A percentile compares a stretch with the other conserved stretches of the same genome.
phyloP scores from a whole-genome alignment of 768 basidiomycete genomes.

The Serendipita indica region DNA sequence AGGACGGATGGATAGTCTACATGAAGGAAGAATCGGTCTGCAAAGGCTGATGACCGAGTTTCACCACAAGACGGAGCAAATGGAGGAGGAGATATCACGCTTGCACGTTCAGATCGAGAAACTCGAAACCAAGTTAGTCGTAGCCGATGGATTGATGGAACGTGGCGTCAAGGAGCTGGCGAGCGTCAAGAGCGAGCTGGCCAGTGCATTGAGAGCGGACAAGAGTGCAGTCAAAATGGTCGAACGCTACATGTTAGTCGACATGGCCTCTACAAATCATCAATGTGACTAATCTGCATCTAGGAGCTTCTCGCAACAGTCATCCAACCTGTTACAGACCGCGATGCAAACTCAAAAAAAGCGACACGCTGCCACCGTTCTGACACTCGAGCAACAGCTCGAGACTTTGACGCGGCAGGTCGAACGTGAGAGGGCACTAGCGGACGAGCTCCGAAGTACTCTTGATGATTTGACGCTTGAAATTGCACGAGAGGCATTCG shows the following conservation, averaged over 20 bases:
- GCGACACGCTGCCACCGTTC: constrained; percentile 46
- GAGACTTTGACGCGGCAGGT: constrained; percentile 32
- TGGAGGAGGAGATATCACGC: constrained; percentile 30
- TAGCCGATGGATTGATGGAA: constrained; percentile 31
- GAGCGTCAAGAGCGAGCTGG: constrained; percentile 34
- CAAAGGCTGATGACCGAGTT: constrained; percentile 37
- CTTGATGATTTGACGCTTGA: constrained; percentile 61
- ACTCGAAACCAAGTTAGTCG: constrained; percentile 30
- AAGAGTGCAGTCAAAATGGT: constrained; percentile 71
- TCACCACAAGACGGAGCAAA: constrained; percentile 30
- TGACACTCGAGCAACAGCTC: constrained; percentile 40
- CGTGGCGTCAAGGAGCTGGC: constrained; percentile 34
- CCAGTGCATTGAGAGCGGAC: constrained; percentile 46
- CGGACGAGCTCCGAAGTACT: constrained; percentile 37
- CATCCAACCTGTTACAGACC: constrained; percentile 48
- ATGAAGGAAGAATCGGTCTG: constrained; percentile 35
- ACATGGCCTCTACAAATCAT: not conserved
- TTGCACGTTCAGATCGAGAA: constrained; percentile 32
- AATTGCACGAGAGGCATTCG: constrained; percentile 53
- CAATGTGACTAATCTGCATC: not conserved
- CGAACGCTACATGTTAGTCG: constrained; percentile 62
- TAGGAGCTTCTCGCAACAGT: constrained; percentile 74
- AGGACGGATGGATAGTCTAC: constrained; percentile 26
- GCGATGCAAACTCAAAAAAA: constrained; percentile 43
- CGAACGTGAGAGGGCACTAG: constrained; percentile 28